Percentiles rank a stretch among this genome's conserved stretches.
Conservation (phyloP, 176 grass and related monocot genomes). For the Canna indica region DNA sequence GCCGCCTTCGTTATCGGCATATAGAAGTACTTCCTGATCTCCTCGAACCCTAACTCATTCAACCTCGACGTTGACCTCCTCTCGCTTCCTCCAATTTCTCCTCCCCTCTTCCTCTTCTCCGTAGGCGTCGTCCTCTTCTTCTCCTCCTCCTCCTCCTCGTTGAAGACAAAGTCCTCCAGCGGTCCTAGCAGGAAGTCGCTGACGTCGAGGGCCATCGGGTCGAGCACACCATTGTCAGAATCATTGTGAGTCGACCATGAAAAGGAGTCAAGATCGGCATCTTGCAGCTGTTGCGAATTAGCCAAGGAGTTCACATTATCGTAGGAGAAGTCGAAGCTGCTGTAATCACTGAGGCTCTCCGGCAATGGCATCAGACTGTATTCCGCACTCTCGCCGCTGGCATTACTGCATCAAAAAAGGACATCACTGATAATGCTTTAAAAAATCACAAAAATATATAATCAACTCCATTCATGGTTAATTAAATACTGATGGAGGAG, state of each 20-base stretch:
- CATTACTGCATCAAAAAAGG: background rate
- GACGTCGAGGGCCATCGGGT: background rate
- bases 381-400: background rate
- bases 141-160: background rate
- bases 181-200: too few species aligned
- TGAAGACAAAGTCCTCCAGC: too few species aligned
- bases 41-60: slow-evolving; percentile 19
- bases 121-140: too few species aligned
- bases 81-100: background rate
- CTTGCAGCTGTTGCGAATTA: background rate
- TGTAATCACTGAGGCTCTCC: background rate
- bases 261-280: background rate
- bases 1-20: slow-evolving; percentile 62
- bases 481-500: too few species aligned
- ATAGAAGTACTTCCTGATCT: slow-evolving; percentile 51
- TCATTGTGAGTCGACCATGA: too few species aligned
- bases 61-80: background rate
- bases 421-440: too few species aligned
- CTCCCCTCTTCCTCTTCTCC: too few species aligned
- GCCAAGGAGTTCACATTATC: background rate
- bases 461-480: too few species aligned
- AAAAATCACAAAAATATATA: too few species aligned
- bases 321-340: background rate
- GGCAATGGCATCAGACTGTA: background rate
- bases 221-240: background rate